Evolutionary conservation across 2,329 filamentous ascomycete genomes (phyloP), one percentile per base, ranked within the genome.

Genomic region (Aspergillus sojae): DNA sequence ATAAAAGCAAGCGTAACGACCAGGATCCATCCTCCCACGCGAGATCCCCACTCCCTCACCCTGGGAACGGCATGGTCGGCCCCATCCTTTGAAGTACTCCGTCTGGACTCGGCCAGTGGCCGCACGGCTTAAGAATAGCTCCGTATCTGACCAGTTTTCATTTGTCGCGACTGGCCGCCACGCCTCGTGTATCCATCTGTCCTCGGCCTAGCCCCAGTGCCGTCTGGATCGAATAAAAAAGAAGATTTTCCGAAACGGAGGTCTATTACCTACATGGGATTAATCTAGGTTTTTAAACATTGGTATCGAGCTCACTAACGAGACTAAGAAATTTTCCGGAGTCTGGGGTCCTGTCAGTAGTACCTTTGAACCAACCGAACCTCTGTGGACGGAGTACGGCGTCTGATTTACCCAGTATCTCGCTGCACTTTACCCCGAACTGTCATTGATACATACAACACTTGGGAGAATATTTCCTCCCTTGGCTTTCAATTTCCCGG

Each of bases 11-110:
- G 34, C 36, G 21, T 55, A 55, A 36, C 34, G 34, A 55, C 52
- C n/a, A 39, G 52, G 52, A 55, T 55, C 52, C 52, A 55, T 55
- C 21, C 52, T 55, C 52, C 52, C 52, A 55, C 52, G 52, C 52
- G 52, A 55, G 52, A 55, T 55, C 52, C 32, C 52, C 52, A 55
- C 52, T 55, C 19, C 52, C 34, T 55, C 52, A 19, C 52, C 52
- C 52, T 55, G 21, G 52, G 52, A 55, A 55, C 52, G 52, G 52
- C 52, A 55, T 55, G 52, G 52, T 41, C 52, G 52, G 52, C 52
- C 52, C 32, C 52, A 39, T 55, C 52, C 52, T 55, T 55, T 55
- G 32, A 55, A 3, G 32, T 21, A 14, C 52, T 34, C 52, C 52
- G 32, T 55, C 52, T 55, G 52, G 50, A 14, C 52, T 55, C 52